Evolutionary conservation across 169 alveolate species (phyloP).

Genomic region (Eimeria maxima): DNA sequence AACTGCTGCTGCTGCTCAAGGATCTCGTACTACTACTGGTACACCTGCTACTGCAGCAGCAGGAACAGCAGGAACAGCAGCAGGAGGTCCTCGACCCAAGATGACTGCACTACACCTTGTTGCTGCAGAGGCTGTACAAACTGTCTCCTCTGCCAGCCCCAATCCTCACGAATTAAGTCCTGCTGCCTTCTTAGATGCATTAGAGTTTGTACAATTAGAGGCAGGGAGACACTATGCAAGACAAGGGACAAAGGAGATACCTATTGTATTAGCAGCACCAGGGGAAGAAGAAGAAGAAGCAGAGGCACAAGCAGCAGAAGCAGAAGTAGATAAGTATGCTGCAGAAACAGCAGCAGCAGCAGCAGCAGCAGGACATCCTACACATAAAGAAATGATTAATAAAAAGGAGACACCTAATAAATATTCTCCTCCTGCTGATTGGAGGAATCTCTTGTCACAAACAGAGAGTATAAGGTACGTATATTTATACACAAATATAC

Average conservation of each 20-base stretch:
- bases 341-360: constrained; percentile 31
- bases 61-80: not conserved
- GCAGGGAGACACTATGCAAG: constrained; percentile 57
- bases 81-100: not conserved
- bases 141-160: constrained; percentile 43
- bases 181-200: constrained; percentile 34
- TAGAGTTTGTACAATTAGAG: constrained; percentile 60
- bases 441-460: constrained; percentile 6
- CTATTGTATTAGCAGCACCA: constrained; percentile 22
- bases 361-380: not conserved
- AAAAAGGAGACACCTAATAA: not conserved
- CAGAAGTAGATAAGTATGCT: not conserved
- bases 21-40: too few species aligned
- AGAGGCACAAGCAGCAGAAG: not conserved
- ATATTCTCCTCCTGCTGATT: not conserved
- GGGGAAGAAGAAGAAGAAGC: constrained; percentile 13
- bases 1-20: not conserved
- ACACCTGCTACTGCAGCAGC: too few species aligned
- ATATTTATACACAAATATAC: not conserved
- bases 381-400: too few species aligned
- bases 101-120: constrained; percentile 30
- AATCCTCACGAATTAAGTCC: constrained; percentile 49
- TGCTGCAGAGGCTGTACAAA: constrained; percentile 49
- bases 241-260: not conserved
- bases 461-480: constrained; percentile 9